Conservation (phyloP, 2,329 filamentous ascomycete species). For the Calonectria honghensis region DNA sequence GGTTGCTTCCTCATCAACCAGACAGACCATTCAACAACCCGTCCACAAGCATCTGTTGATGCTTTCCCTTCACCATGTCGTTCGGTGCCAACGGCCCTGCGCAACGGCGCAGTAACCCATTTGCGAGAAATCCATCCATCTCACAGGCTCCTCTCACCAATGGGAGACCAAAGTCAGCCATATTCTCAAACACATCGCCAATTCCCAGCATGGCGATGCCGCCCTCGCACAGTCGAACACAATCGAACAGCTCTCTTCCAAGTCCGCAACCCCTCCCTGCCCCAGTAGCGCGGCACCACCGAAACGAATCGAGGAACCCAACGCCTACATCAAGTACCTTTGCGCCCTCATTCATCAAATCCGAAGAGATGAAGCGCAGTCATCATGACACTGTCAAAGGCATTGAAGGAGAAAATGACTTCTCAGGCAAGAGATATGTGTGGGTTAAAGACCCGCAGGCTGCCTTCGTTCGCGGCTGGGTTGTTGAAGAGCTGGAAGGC, state of each 20-base stretch:
- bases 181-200: conserved; percentile 78
- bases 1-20: conserved; percentile 52
- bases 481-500: conserved; percentile 85
- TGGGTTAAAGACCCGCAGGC: conserved; percentile 92
- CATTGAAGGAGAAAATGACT: conserved; percentile 98
- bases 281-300: conserved; percentile 59
- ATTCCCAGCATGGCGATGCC: conserved; percentile 62
- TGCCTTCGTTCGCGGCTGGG: conserved; percentile 94
- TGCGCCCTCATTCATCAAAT: conserved; percentile 96
- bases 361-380: conserved; percentile 81
- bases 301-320: conserved; percentile 78
- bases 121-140: conserved; percentile 81
- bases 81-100: conserved; percentile 65
- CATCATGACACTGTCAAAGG: conserved; percentile 76
- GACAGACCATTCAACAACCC: conserved; percentile 40
- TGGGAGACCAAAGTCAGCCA: conserved; percentile 83
- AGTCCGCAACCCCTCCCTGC: conserved; percentile 40
- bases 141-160: conserved; percentile 72
- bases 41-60: conserved; percentile 54
- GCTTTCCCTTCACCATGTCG: conserved; percentile 57
- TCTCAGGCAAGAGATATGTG: conserved; percentile 98
- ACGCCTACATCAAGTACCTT: conserved; percentile 86
- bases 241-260: conserved; percentile 76
- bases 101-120: conserved; percentile 87
- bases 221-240: conserved; percentile 79